These are phyloP conservation scores for Centella asiatica DNA, from an alignment of 129 eudicot genomes.

Conservation along the genomic window DNA sequence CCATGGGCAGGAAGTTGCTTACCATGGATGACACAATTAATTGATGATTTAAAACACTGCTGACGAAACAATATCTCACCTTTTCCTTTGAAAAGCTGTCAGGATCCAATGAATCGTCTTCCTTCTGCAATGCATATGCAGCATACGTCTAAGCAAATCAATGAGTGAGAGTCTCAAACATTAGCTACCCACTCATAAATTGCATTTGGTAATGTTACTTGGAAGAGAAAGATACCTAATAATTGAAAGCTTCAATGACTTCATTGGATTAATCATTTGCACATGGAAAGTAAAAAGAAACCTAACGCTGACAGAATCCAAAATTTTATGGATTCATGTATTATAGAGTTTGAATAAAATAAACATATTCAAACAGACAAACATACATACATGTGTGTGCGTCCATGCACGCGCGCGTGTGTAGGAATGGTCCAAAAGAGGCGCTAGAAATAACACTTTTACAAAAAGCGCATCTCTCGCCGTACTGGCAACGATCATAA, in stretches of 20 bases:
- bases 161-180: slow-evolving; percentile 5
- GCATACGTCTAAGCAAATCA: slow-evolving; percentile 11
- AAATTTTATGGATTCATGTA: background rate
- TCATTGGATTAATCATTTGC: slow-evolving; percentile 14
- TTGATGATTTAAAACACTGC: slow-evolving; percentile 10
- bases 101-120: slow-evolving; percentile 14
- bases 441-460: too few relatives aligned
- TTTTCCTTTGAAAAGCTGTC: slow-evolving; percentile 13
- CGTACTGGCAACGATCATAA: too few relatives aligned
- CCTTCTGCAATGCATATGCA: slow-evolving; percentile 11
- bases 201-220: slow-evolving; percentile 3
- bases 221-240: slow-evolving; percentile 5
- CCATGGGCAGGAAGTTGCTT: slow-evolving; percentile 6
- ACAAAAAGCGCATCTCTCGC: too few relatives aligned
- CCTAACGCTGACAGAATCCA: slow-evolving; percentile 4
- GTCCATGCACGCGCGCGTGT: background rate
- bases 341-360: background rate
- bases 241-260: slow-evolving; percentile 19
- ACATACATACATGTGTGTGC: background rate
- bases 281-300: slow-evolving; percentile 14
- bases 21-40: slow-evolving; percentile 2
- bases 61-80: slow-evolving; percentile 15
- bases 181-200: background rate
- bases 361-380: background rate
- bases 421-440: too few relatives aligned